Base-by-base conservation (phyloP, 106 monocot species). In the Acanthochlamys bracteata region DNA sequence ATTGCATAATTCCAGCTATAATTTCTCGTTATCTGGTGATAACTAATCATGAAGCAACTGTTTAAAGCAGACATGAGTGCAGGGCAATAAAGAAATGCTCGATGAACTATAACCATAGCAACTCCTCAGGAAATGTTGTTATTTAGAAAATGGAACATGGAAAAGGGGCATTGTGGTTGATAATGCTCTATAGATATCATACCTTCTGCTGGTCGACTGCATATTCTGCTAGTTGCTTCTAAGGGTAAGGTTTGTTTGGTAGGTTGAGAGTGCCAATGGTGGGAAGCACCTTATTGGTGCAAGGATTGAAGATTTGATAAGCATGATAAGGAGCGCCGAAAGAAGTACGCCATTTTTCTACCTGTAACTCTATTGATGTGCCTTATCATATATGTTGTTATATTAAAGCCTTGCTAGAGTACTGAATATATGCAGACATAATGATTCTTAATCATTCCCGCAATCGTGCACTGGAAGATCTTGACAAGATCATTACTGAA, bases 381-480 rank as follows among this genome's bases (percentile, higher is more conserved):
- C 2, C 52, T 7, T 25, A 20, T 16, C 20, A 7, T 67, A 40
- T 59, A 15, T 70, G 24, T 51, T 26, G 69, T 8, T 25, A 21
- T 55, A 47, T 24, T 39, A 20, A 45, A 67, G n/a, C n/a, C n/a
- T n/a, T n/a, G n/a, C n/a, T n/a, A 33, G 9, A 33, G 27, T 57
- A 64, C 62, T 67, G 39, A 15, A 39, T 69, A 60, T 63, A 7
- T 59, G 20, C 52, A 89, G 94, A 94, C 78, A 78, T 86, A 72
- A 25, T 89, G 65, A 86, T 89, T 73, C 84, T 89, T 15, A 94
- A 94, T 86, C 63, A 94, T 75, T 89, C 94, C 61, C 86, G 82
- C 60, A 42, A 79, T 59, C 61, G 63, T 72, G 82, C 86, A 17
- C 52, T 82, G 41, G 75, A 94, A 75, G 79, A 86, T 66, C 69